A percentile compares a stretch with the other conserved stretches of the same genome.
phyloP scores from a whole-genome alignment of 2,329 filamentous ascomycete genomes.

The Thyridium curvatum region DNA sequence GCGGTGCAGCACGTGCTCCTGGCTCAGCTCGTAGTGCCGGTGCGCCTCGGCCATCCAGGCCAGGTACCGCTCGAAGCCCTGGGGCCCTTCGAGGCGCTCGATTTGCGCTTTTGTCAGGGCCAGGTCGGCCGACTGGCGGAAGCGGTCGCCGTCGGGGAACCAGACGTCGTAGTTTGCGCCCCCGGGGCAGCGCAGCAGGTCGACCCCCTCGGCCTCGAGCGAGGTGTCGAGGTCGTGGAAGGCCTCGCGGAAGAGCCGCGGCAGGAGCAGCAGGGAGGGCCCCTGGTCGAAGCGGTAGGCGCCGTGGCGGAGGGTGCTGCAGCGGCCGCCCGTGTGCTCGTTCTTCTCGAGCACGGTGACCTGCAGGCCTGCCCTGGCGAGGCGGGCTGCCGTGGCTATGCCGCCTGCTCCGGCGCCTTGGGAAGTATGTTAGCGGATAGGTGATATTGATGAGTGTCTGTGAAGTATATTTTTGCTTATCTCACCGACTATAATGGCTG shows the following conservation, averaged over 20 bases:
- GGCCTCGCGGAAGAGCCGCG: slow-evolving; percentile 62
- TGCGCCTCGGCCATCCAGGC: slow-evolving; percentile 61
- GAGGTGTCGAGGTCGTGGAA: slow-evolving; percentile 64
- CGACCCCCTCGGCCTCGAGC: slow-evolving; percentile 58
- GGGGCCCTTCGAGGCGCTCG: slow-evolving; percentile 66
- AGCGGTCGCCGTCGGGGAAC: slow-evolving; percentile 61
- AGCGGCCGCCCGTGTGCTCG: slow-evolving; percentile 63
- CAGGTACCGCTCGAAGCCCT: slow-evolving; percentile 65
- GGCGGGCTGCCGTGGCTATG: slow-evolving; percentile 63
- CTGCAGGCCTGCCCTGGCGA: slow-evolving; percentile 61
- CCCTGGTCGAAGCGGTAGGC: slow-evolving; percentile 72
- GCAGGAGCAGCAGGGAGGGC: slow-evolving; percentile 66
- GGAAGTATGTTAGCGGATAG: neutral
- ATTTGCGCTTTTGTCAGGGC: slow-evolving; percentile 65
- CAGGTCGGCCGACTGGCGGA: slow-evolving; percentile 61
- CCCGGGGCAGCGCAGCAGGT: slow-evolving; percentile 60
- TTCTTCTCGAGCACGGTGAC: slow-evolving; percentile 81
- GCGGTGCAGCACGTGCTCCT: slow-evolving; percentile 57
- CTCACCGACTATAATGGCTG: neutral
- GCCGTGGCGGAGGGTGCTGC: slow-evolving; percentile 55
- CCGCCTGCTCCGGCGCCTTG: slow-evolving; percentile 64
- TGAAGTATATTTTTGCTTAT: neutral
- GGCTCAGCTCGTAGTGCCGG: slow-evolving; percentile 62
- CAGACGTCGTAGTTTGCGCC: slow-evolving; percentile 66
- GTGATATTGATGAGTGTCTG: too few relatives aligned